Conservation (phyloP, 257 asterid species). For the Nemophila menziesii region DNA sequence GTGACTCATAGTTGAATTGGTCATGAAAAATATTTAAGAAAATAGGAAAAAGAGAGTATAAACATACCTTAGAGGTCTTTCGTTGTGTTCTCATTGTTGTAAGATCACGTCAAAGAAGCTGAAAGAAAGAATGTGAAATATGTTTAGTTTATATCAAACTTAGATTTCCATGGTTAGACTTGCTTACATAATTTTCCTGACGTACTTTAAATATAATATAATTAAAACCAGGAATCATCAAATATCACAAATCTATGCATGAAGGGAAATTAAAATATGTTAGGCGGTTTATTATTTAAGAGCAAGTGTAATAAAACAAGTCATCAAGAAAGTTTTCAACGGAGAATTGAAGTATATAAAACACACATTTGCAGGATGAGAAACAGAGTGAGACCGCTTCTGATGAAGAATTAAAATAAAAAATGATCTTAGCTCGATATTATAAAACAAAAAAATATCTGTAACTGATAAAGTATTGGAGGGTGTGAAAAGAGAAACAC, state of each 20-base stretch:
- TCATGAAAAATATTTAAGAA: neutral
- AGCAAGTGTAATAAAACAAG: conserved; percentile 14
- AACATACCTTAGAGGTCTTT: conserved; percentile 32
- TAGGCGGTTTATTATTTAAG: conserved; percentile 18
- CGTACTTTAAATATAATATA: no score
- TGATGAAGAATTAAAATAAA: conserved; percentile 15
- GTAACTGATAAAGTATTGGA: conserved; percentile 3
- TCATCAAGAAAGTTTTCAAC: conserved; percentile 16
- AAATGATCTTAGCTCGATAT: no score
- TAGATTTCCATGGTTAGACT: conserved; percentile 6
- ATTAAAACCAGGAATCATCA: no score
- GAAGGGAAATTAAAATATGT: conserved; percentile 14
- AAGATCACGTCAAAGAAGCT: conserved; percentile 14
- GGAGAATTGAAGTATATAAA: conserved; percentile 22
- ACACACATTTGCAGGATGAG: conserved; percentile 44
- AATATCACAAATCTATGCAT: conserved; percentile 2
- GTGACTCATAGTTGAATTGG: neutral
- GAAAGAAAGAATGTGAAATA: conserved; percentile 9
- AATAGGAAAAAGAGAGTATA: neutral
- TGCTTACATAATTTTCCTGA: conserved; percentile 11
- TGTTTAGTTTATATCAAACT: no score
- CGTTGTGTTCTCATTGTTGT: conserved; percentile 45
- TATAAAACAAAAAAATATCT: neutral
- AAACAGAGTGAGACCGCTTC: conserved; percentile 44
- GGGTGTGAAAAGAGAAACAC: conserved; percentile 1